These are phyloP conservation scores for Saccharomycopsis amapae DNA, from an alignment of 805 yeast species.

Conservation along the genomic window DNA sequence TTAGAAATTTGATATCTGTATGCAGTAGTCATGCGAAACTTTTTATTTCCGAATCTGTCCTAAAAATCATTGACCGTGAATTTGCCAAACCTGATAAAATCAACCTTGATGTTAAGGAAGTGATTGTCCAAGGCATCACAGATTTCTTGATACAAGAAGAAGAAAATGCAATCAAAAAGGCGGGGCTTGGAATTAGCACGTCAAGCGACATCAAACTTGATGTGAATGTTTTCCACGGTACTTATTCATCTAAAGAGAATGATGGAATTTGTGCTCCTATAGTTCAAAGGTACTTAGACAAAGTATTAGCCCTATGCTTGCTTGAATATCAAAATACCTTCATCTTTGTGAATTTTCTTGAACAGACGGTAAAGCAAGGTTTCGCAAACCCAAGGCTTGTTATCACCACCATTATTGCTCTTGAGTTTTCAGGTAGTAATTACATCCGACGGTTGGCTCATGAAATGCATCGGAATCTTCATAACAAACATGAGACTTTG, in stretches of 20 bases:
- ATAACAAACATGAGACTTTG: conserved; percentile 63
- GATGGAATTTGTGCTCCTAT: conserved; percentile 73
- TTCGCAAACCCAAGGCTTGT: conserved; percentile 69
- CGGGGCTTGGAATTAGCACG: conserved; percentile 34
- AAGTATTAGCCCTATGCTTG: conserved; percentile 44
- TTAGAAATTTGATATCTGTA: conserved; percentile 50
- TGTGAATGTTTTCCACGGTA: conserved; percentile 48
- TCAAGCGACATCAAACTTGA: conserved; percentile 34
- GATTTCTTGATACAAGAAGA: conserved; percentile 56
- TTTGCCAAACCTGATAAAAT: conserved; percentile 29
- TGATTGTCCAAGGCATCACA: conserved; percentile 49
- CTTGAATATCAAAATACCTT: conserved; percentile 31
- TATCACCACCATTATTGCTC: conserved; percentile 62
- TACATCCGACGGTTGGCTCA: conserved; percentile 42
- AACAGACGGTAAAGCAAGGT: conserved; percentile 53
- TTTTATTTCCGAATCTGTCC: conserved; percentile 51
- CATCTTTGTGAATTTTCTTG: conserved; percentile 48
- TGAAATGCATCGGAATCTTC: conserved; percentile 46
- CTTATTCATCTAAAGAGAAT: conserved; percentile 39
- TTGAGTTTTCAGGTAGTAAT: conserved; percentile 46
- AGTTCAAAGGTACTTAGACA: conserved; percentile 52
- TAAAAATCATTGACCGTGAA: conserved; percentile 43
- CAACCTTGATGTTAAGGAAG: conserved; percentile 38
- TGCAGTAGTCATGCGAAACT: conserved; percentile 59
- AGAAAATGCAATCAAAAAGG: conserved; percentile 33